Conservation (phyloP, 2,329 filamentous ascomycete species). For the Onygena corvina region DNA sequence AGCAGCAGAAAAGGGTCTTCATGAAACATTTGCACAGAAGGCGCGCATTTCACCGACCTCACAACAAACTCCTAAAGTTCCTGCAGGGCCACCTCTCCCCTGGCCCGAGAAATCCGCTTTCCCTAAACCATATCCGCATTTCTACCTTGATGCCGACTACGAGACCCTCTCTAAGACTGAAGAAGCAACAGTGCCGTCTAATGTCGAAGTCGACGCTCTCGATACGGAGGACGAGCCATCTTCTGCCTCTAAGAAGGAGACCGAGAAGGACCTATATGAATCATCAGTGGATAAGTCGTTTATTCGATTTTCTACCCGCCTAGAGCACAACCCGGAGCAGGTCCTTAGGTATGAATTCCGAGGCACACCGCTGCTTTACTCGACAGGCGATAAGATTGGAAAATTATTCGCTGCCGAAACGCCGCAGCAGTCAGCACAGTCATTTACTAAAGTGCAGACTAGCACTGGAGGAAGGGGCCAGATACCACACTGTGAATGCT, state of each 20-base stretch:
- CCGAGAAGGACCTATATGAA: conserved; percentile 59
- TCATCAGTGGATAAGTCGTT: conserved; percentile 63
- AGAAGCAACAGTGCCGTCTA: conserved; percentile 38
- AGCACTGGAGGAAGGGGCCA: conserved; percentile 24
- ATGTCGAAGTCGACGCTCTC: conserved; percentile 34
- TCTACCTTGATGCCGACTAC: conserved; percentile 82
- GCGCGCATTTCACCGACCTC: conserved; percentile 39
- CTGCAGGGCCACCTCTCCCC: conserved; percentile 42
- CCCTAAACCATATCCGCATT: conserved; percentile 59
- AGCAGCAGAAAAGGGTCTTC: conserved; percentile 42
- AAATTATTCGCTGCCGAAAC: conserved; percentile 40
- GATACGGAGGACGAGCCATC: conserved; percentile 25
- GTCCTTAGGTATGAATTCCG: conserved; percentile 68
- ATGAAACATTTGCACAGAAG: conserved; percentile 66
- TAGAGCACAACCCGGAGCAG: conserved; percentile 71
- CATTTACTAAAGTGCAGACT: conserved; percentile 20
- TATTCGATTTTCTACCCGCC: conserved; percentile 65
- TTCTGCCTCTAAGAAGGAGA: conserved; percentile 21
- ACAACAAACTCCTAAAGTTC: conserved; percentile 18
- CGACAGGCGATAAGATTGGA: conserved; percentile 61
- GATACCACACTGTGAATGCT: conserved; percentile 66
- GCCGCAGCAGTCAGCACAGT: conserved; percentile 14
- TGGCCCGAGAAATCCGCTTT: conserved; percentile 61
- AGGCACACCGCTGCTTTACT: conserved; percentile 66
- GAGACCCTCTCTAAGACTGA: conserved; percentile 60